Conservation (phyloP, 179 eudicot species). For the Corrigiola litoralis region DNA sequence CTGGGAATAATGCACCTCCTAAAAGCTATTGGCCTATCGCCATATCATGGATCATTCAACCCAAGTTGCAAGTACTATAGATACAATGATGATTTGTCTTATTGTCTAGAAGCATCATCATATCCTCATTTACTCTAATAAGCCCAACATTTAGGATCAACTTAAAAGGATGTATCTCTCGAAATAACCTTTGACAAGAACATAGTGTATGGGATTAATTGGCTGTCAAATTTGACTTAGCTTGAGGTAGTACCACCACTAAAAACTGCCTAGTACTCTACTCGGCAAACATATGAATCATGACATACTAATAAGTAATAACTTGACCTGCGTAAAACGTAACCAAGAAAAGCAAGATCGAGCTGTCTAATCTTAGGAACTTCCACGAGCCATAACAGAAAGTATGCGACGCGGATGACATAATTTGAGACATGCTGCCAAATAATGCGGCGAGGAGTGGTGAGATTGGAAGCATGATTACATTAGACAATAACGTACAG, state of each 20-base stretch:
- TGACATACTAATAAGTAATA: background rate
- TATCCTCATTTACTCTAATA: background rate
- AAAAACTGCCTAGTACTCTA: background rate
- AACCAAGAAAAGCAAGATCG: background rate
- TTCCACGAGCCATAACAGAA: no score
- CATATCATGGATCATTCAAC: no score
- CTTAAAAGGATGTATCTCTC: background rate
- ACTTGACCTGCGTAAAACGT: background rate
- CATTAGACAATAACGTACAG: background rate
- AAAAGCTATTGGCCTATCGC: no score
- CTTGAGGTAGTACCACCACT: constrained; percentile 3
- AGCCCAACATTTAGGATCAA: background rate
- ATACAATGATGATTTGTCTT: no score
- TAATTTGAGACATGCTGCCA: constrained; percentile 4
- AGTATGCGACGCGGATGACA: background rate
- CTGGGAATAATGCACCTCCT: no score
- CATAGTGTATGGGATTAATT: background rate
- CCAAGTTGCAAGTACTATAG: no score
- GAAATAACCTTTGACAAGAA: background rate
- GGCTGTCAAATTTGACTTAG: background rate
- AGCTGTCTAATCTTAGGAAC: no score
- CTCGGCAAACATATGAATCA: background rate
- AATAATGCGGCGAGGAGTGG: background rate
- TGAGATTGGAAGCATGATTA: background rate
- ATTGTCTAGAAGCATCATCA: background rate